Conservation (phyloP, 2,329 filamentous ascomycete species). For the Ploettnerulaceae sp. region DNA sequence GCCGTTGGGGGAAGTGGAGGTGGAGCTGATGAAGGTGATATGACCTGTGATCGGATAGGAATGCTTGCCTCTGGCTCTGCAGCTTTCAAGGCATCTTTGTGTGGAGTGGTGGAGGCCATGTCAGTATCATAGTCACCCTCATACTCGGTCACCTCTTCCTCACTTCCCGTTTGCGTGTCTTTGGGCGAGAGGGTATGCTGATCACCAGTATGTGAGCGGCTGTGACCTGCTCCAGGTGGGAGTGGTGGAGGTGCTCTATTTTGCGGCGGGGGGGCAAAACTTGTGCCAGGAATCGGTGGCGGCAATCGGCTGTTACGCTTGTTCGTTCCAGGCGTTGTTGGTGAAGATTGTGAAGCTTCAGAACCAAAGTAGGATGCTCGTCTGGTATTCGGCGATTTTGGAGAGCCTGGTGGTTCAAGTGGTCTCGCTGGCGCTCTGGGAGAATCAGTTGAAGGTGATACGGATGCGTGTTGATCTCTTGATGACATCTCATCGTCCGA, state of each 20-base stretch:
- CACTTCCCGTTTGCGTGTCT: slow-evolving; percentile 52
- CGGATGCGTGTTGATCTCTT: slow-evolving; percentile 41
- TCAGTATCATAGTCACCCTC: slow-evolving; percentile 98
- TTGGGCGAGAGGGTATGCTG: slow-evolving; percentile 43
- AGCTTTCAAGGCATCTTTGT: slow-evolving; percentile 86
- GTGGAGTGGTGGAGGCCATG: slow-evolving; percentile 86
- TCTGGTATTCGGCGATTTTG: slow-evolving; percentile 40
- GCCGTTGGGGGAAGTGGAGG: slow-evolving; percentile 48
- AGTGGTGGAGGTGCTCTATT: slow-evolving; percentile 63
- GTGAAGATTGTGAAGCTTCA: slow-evolving; percentile 31
- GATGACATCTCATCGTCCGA: slow-evolving; percentile 82
- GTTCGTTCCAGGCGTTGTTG: slow-evolving; percentile 40
- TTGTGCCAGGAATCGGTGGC: slow-evolving; percentile 55
- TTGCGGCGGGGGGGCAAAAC: slow-evolving; percentile 43
- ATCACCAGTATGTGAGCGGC: slow-evolving; percentile 56
- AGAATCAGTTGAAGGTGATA: slow-evolving; percentile 37
- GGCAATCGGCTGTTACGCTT: slow-evolving; percentile 54
- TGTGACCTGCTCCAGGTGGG: slow-evolving; percentile 48
- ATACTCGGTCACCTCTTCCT: slow-evolving; percentile 85
- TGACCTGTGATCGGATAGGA: slow-evolving; percentile 45
- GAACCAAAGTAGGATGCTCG: slow-evolving; percentile 36
- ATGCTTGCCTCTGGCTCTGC: slow-evolving; percentile 73
- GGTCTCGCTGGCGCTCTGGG: slow-evolving; percentile 44
- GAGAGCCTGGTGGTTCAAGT: slow-evolving; percentile 37
- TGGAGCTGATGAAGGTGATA: slow-evolving; percentile 40